phyloP scores from a whole-genome alignment of 2,329 filamentous ascomycete species.

The Amphichorda felina region DNA sequence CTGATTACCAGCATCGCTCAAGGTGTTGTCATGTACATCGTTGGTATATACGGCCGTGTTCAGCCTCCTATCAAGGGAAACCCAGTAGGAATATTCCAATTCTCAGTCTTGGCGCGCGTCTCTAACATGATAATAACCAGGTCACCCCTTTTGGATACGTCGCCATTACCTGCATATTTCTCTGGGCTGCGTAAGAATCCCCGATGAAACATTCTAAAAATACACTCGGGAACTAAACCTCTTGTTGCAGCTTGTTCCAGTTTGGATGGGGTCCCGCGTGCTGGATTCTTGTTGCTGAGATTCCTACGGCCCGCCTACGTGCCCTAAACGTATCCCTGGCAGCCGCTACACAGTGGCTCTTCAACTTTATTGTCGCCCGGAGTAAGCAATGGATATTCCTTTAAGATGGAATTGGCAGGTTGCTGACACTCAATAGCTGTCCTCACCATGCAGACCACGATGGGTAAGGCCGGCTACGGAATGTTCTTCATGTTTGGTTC shows the following conservation, averaged over 20 bases:
- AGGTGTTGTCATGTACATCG: conserved; percentile 53
- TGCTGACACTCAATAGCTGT: conserved; percentile 28
- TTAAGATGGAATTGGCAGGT: too few species aligned
- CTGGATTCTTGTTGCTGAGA: conserved; percentile 61
- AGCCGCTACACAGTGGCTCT: conserved; percentile 60
- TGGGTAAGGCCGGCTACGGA: conserved; percentile 32
- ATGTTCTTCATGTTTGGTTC: conserved; percentile 59
- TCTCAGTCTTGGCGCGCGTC: too few species aligned
- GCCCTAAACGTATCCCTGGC: conserved; percentile 57
- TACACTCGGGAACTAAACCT: too few species aligned
- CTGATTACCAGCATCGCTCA: conserved; percentile 56
- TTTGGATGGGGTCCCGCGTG: conserved; percentile 60
- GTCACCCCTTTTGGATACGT: conserved; percentile 57
- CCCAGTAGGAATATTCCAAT: too few species aligned
- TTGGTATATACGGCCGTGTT: conserved; percentile 58
- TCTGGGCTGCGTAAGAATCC: conserved; percentile 50
- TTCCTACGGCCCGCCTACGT: conserved; percentile 53
- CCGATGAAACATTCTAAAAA: too few species aligned
- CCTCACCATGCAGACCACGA: conserved; percentile 52
- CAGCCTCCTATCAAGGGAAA: conserved; percentile 43
- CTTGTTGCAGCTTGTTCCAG: conserved; percentile 52
- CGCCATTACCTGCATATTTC: conserved; percentile 59
- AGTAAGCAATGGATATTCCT: too few species aligned
- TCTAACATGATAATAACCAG: too few species aligned
- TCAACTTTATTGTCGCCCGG: conserved; percentile 61